These are phyloP conservation scores for Zygoascus tannicola DNA, from an alignment of 805 yeast species.

Conservation along the genomic window DNA sequence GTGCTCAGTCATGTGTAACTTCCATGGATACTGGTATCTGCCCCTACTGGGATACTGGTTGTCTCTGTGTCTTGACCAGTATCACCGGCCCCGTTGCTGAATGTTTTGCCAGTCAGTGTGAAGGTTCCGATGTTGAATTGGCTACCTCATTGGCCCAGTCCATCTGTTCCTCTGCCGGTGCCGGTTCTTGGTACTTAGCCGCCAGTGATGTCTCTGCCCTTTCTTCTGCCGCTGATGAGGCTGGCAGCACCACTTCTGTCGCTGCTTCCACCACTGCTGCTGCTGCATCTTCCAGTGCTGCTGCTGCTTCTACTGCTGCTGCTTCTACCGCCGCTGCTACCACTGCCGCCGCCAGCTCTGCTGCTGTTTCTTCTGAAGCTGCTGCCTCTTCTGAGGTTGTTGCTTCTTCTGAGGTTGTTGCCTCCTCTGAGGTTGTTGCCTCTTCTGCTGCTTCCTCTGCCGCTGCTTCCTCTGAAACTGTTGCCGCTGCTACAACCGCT, in stretches of 20 bases:
- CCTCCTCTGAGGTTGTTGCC: slow-evolving; percentile 11
- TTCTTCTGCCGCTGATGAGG: slow-evolving; percentile 12
- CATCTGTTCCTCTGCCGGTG: slow-evolving; percentile 36
- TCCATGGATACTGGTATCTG: slow-evolving; percentile 19
- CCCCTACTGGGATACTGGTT: slow-evolving; percentile 46
- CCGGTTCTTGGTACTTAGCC: slow-evolving; percentile 16
- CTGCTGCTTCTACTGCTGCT: slow-evolving; percentile 7
- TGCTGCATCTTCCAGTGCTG: slow-evolving; percentile 10
- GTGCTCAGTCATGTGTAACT: slow-evolving; percentile 38
- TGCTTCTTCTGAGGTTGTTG: slow-evolving; percentile 10
- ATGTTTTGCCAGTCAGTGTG: slow-evolving; percentile 34
- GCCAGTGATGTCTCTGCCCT: slow-evolving; percentile 9
- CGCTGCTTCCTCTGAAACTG: slow-evolving; percentile 7
- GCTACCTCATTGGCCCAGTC: slow-evolving; percentile 38
- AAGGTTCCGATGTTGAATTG: slow-evolving; percentile 29
- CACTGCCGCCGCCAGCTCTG: slow-evolving; percentile 9
- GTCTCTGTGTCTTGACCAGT: slow-evolving; percentile 42
- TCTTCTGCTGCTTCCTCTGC: slow-evolving; percentile 1
- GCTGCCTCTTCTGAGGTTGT: slow-evolving; percentile 6
- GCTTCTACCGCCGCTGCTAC: slow-evolving; percentile 14
- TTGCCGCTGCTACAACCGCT: slow-evolving; percentile 4
- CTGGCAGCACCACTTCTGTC: slow-evolving; percentile 10
- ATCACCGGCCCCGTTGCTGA: slow-evolving; percentile 38
- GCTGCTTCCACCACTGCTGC: slow-evolving; percentile 11
- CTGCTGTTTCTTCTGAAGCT: slow-evolving; percentile 11